phyloP scores from a whole-genome alignment of 768 basidiomycete species.

The Scleroderma bovista region DNA sequence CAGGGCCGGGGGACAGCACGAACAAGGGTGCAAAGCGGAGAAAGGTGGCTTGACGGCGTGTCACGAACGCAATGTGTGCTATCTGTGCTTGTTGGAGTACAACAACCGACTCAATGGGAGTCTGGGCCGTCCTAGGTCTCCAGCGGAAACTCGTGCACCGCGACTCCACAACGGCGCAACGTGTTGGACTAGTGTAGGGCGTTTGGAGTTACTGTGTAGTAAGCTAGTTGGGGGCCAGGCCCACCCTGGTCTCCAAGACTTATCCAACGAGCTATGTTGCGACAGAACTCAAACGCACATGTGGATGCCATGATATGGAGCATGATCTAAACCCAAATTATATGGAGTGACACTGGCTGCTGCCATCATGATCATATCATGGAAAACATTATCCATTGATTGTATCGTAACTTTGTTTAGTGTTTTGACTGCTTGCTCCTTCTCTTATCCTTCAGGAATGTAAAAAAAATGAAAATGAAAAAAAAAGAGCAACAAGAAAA shows the following conservation, averaged over 20 bases:
- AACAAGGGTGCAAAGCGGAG: conserved; percentile 18
- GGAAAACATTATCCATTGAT: conserved; percentile 22
- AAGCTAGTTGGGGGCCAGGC: too few species aligned
- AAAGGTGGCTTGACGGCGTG: conserved; percentile 1
- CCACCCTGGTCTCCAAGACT: too few species aligned
- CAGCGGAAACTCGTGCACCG: too few species aligned
- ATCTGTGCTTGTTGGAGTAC: neutral
- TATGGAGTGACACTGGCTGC: too few species aligned
- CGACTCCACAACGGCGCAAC: too few species aligned
- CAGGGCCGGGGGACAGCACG: conserved; percentile 6
- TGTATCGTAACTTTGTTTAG: conserved; percentile 22
- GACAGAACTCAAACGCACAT: neutral
- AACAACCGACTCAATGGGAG: neutral
- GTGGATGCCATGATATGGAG: neutral
- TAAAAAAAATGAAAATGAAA: neutral
- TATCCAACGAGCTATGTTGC: neutral
- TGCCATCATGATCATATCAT: neutral
- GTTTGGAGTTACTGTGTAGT: too few species aligned
- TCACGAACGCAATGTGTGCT: neutral
- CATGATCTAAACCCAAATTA: neutral
- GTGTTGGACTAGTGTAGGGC: too few species aligned
- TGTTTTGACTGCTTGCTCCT: conserved; percentile 18
- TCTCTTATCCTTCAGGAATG: conserved; percentile 17
- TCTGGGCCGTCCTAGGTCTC: neutral
- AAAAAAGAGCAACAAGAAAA: neutral